A percentile compares a stretch with the other conserved stretches of the same genome.
Conservation (phyloP, 495 filamentous ascomycete species). For the Hypoxylon cercidicola region DNA sequence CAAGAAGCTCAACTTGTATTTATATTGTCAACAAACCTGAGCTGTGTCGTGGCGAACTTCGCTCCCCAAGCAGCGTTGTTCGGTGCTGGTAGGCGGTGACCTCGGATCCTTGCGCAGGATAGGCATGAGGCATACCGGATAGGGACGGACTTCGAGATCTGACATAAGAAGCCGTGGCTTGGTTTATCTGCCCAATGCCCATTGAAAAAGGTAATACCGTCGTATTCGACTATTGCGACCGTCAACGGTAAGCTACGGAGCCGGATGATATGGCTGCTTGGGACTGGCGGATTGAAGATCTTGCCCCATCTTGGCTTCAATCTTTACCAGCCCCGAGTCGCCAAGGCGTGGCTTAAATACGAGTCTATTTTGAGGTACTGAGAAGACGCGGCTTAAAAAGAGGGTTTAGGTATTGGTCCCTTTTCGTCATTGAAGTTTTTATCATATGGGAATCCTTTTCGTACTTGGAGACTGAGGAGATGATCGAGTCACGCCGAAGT, state of each 20-base stretch:
- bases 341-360: neutral
- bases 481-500: too few relatives aligned
- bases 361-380: too few relatives aligned
- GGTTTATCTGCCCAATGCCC: constrained; percentile 8
- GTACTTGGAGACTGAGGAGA: too few relatives aligned
- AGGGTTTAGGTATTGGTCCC: too few relatives aligned
- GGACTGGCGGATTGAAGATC: constrained; percentile 28
- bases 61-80: neutral
- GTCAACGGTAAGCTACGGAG: constrained; percentile 20
- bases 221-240: constrained; percentile 2
- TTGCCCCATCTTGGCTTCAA: constrained; percentile 12
- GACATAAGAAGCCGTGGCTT: constrained; percentile 4
- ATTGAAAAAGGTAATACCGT: neutral
- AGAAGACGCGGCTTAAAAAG: too few relatives aligned
- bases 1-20: constrained; percentile 10
- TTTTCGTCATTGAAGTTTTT: too few relatives aligned
- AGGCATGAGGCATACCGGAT: constrained; percentile 9
- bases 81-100: neutral
- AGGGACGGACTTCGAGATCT: constrained; percentile 3
- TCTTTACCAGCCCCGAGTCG: constrained; percentile 11
- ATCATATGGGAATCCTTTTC: too few relatives aligned
- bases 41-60: constrained; percentile 5
- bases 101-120: constrained; percentile 3
- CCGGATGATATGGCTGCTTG: constrained; percentile 9
- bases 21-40: constrained; percentile 23